These are phyloP conservation scores for Lachnellula arida DNA, from an alignment of 2,329 filamentous ascomycete genomes.

Conservation along the genomic window DNA sequence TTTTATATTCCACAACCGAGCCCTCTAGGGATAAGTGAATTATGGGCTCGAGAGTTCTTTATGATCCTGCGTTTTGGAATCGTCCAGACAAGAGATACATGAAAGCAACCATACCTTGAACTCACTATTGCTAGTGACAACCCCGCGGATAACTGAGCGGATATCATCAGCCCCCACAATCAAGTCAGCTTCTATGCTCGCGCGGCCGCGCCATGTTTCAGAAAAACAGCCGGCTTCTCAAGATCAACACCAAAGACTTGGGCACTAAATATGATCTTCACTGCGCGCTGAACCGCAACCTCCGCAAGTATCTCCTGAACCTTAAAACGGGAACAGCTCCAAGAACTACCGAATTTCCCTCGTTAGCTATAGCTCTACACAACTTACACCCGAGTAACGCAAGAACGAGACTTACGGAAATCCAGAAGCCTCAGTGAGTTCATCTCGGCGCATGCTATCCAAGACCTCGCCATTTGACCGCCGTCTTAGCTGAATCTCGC, in stretches of 20 bases:
- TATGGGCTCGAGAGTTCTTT: too few species aligned
- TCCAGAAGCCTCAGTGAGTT: background rate
- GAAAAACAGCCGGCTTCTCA: background rate
- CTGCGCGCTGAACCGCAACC: background rate
- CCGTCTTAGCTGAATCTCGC: background rate
- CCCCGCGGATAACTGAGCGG: background rate
- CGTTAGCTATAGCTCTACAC: background rate
- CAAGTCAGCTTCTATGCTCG: background rate
- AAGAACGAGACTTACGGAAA: background rate
- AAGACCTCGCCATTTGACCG: background rate
- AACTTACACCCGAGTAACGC: too few species aligned
- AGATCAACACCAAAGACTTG: background rate
- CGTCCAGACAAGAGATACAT: too few species aligned
- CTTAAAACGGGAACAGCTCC: background rate
- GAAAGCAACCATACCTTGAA: background rate
- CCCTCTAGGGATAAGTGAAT: too few species aligned
- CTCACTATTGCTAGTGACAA: background rate
- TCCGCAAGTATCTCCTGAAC: background rate
- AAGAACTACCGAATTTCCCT: background rate
- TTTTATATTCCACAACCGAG: too few species aligned
- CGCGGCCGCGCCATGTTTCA: slow-evolving; percentile 5
- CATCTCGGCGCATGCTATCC: background rate
- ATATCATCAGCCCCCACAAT: slow-evolving; percentile 8
- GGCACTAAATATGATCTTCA: background rate
- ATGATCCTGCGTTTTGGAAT: too few species aligned